Evolutionary conservation across 257 asterid genomes (phyloP).

Genomic region (Solanum peruvianum): DNA sequence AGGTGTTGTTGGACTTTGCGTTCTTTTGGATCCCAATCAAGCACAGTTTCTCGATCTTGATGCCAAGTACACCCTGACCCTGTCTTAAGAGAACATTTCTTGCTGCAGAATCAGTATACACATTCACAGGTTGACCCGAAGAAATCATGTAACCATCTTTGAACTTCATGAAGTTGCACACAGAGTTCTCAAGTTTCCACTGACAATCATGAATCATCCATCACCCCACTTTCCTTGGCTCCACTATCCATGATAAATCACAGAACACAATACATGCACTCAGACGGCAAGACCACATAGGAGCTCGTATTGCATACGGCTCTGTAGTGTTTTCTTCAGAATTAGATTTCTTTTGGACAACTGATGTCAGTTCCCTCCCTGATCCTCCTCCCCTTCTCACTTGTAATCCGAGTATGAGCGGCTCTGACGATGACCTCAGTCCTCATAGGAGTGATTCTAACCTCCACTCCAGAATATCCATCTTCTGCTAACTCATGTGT

Average conservation of each 20-base stretch:
- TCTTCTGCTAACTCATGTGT: constrained; percentile 48
- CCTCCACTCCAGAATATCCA: constrained; percentile 49
- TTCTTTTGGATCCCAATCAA: constrained; percentile 7
- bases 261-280: constrained; percentile 53
- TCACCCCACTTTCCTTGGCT: constrained; percentile 55
- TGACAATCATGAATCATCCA: constrained; percentile 30
- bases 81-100: constrained; percentile 40
- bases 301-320: constrained; percentile 37
- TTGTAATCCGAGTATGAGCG: constrained; percentile 32
- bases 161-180: constrained; percentile 58
- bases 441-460: constrained; percentile 40
- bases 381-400: constrained; percentile 44
- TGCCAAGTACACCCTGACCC: neutral
- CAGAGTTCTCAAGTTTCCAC: constrained; percentile 49
- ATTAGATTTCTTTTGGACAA: constrained; percentile 36
- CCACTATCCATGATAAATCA: constrained; percentile 47
- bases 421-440: constrained; percentile 43
- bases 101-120: constrained; percentile 48
- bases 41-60: neutral
- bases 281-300: constrained; percentile 48
- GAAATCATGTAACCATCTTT: constrained; percentile 62
- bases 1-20: neutral
- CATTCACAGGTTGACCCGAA: constrained; percentile 56
- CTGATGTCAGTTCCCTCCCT: constrained; percentile 37
- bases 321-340: constrained; percentile 41